Conservation (phyloP, 2,329 filamentous ascomycete genomes). For the Zasmidium citrigriseum region DNA sequence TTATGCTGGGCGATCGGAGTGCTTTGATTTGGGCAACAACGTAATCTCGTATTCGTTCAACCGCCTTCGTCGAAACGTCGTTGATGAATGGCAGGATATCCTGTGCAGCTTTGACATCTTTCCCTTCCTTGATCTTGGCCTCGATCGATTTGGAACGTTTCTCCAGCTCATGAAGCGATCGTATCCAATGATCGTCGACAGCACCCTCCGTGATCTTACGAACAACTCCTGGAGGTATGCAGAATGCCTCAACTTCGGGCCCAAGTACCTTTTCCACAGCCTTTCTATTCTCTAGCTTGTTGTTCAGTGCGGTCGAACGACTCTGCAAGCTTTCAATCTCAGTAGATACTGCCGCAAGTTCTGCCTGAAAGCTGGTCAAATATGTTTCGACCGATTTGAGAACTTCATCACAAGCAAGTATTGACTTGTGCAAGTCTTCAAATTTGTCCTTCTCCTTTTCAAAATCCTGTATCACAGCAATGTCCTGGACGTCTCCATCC, state of each 20-base stretch:
- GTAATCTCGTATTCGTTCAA: constrained; percentile 92
- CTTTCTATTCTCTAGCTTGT: constrained; percentile 83
- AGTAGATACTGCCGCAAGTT: constrained; percentile 86
- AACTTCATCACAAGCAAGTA: constrained; percentile 86
- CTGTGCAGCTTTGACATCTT: constrained; percentile 71
- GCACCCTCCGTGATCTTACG: constrained; percentile 82
- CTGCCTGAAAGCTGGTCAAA: constrained; percentile 87
- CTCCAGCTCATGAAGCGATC: constrained; percentile 79
- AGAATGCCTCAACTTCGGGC: constrained; percentile 88
- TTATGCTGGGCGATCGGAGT: constrained; percentile 90
- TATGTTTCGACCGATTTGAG: constrained; percentile 91
- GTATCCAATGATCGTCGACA: constrained; percentile 88
- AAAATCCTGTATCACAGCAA: constrained; percentile 50
- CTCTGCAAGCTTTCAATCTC: constrained; percentile 94
- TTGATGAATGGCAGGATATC: constrained; percentile 84
- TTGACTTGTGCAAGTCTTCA: constrained; percentile 86
- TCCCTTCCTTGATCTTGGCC: constrained; percentile 61
- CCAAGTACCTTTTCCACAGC: constrained; percentile 85
- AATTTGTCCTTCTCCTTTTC: constrained; percentile 82
- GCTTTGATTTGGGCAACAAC: constrained; percentile 94
- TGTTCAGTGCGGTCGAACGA: constrained; percentile 78
- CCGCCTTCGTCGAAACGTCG: constrained; percentile 82
- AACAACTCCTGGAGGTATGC: constrained; percentile 80
- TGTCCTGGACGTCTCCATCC: constrained; percentile 5
- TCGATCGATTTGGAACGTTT: constrained; percentile 73